Evolutionary conservation across 495 filamentous ascomycete species (phyloP), one percentile per base, ranked within the genome.

Genomic region (Penicillium ucsense): DNA sequence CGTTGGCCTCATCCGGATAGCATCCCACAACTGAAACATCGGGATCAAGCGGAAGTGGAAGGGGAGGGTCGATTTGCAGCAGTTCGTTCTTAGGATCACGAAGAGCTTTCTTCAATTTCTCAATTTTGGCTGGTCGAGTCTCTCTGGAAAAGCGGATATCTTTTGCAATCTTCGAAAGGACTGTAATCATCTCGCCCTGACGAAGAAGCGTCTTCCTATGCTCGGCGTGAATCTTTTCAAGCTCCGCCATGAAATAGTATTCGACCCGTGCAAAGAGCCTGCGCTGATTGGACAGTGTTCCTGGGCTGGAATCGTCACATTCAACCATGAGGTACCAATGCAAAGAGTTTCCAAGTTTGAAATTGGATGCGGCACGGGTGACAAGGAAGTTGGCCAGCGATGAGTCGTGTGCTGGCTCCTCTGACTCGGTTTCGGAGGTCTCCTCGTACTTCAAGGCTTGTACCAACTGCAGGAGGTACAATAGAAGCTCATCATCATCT

Each of bases 251-350:
- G 68, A 97, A 97, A 60, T 97, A 89, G 55, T 85, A 97, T 51
- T 91, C 89, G 29, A 97, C 85, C 43, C 89, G 89, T 7, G 83
- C 81, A 62, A 95, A 97, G 20, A 99, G 79, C 43, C 84, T 83
- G 30, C 83, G 87, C 49, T 89, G 83, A 42, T 81, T 79, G 12
- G 77, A 75, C 3, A 77, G 64, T 48, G 88, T 86, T 8, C 83
- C 80, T 5, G 79, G 77, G 45, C 80, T 84, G 45, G 81, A 77
- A 55, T 96, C 89, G 57, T 95, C 91, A 35, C 83, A 88, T 63
- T 99, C 94, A 3, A 97, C 94, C 81, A 95, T 95, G 2, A 99
- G 73, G 62, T 97, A 99, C 92, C 92, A 99, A 64, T 94, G 88
- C 40, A 99, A 78, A 61, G 88, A 95, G 60, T 92, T 99, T 4